phyloP scores from a whole-genome alignment of 2,329 filamentous ascomycete species.

The Aureobasidium sp. region DNA sequence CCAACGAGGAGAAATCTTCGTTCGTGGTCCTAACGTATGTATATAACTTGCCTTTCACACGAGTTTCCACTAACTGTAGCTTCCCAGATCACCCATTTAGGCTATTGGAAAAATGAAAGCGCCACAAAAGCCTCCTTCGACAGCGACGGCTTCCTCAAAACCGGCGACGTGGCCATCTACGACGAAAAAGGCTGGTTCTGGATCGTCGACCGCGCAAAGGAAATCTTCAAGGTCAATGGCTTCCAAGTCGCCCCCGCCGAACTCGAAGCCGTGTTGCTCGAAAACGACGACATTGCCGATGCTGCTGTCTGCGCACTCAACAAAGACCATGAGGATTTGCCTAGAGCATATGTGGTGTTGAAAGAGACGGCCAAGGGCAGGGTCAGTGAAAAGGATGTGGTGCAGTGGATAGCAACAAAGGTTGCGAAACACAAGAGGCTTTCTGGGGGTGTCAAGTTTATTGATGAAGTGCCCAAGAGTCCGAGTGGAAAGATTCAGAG shows the following conservation, averaged over 20 bases:
- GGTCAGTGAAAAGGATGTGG: constrained; percentile 29
- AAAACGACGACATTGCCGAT: constrained; percentile 21
- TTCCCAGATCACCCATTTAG: constrained; percentile 23
- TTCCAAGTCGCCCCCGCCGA: constrained; percentile 23
- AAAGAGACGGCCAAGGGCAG: constrained; percentile 24
- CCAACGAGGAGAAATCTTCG: constrained; percentile 31
- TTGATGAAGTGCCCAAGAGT: constrained; percentile 50
- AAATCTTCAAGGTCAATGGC: constrained; percentile 27
- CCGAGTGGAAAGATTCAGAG: constrained; percentile 52
- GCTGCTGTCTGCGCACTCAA: constrained; percentile 20
- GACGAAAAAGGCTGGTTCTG: constrained; percentile 27
- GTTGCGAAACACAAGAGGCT: constrained; percentile 36
- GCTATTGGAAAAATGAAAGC: constrained; percentile 35
- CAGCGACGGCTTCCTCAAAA: constrained; percentile 19
- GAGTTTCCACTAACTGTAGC: not conserved
- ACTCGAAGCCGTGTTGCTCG: constrained; percentile 21
- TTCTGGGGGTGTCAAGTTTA: constrained; percentile 41
- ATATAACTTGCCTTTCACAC: not conserved
- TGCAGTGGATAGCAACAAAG: constrained; percentile 28
- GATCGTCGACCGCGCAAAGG: constrained; percentile 32
- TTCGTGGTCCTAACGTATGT: constrained; percentile 28
- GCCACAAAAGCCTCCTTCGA: constrained; percentile 26
- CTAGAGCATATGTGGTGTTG: constrained; percentile 28
- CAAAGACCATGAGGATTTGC: constrained; percentile 25
- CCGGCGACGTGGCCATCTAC: constrained; percentile 27